Evolutionary conservation across 352 stramenopile genomes (phyloP).

Genomic region (Globisporangium rhizosaccharum): DNA sequence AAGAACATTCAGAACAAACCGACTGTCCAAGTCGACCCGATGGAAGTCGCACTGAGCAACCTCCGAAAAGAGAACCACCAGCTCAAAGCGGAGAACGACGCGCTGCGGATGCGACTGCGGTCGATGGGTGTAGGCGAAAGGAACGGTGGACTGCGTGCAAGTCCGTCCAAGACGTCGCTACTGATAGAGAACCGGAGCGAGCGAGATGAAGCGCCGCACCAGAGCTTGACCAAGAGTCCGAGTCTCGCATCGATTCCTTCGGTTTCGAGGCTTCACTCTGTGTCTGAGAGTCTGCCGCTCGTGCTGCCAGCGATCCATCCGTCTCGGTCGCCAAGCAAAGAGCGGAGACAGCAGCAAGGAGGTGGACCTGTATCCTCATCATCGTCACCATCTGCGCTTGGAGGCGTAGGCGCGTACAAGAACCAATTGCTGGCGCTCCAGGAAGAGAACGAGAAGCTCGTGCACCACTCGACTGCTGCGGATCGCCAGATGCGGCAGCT

Average conservation of each 20-base stretch:
- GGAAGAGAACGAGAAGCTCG: conserved; percentile 58
- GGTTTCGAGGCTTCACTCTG: conserved; percentile 24
- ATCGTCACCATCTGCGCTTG: conserved; percentile 1
- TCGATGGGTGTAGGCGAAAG: conserved; percentile 12
- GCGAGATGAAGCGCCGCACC: conserved; percentile 1
- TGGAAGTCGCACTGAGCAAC: conserved; percentile 49
- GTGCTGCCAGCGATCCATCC: conserved; percentile 4
- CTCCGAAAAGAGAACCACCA: conserved; percentile 62
- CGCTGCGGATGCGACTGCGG: conserved; percentile 45
- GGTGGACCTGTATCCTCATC: conserved; percentile 3
- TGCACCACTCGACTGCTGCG: conserved; percentile 15
- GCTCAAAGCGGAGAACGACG: conserved; percentile 52
- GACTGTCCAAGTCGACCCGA: conserved; percentile 59
- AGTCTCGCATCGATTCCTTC: conserved; percentile 24
- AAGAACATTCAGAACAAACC: conserved; percentile 87
- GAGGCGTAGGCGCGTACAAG: conserved; percentile 20
- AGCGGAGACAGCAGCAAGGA: not conserved
- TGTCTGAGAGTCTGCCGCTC: conserved; percentile 6
- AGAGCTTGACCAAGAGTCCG: conserved; percentile 2
- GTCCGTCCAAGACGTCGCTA: conserved; percentile 4
- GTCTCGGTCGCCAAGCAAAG: conserved; percentile 12
- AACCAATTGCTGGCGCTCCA: conserved; percentile 59
- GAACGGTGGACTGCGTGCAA: conserved; percentile 1
- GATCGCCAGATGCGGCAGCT: conserved; percentile 31
- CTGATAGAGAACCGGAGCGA: not conserved